Evolutionary conservation across 1,284 basidiomycete species (phyloP).

Genomic region (Porodaedalea pini): DNA sequence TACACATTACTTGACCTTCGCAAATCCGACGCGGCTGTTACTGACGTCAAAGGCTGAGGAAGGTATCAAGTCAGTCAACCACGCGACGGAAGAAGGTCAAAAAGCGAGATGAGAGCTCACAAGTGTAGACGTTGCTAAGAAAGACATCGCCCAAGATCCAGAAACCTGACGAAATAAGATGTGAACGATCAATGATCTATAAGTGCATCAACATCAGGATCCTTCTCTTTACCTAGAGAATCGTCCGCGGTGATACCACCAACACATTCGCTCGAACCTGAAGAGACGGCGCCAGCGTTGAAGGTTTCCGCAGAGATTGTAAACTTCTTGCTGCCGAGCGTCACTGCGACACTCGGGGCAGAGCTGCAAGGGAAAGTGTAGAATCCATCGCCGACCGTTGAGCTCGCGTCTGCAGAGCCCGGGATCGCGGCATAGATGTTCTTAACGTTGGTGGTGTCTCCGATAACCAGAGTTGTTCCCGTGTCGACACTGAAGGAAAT

Average conservation of each 20-base stretch:
- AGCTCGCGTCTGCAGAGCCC: conserved; percentile 31
- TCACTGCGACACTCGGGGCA: conserved; percentile 14
- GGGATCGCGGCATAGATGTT: conserved; percentile 42
- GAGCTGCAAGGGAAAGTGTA: conserved; percentile 22
- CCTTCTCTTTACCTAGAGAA: conserved; percentile 4
- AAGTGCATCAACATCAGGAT: not conserved
- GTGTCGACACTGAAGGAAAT: conserved; percentile 33
- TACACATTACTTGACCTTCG: not conserved
- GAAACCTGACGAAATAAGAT: conserved; percentile 4
- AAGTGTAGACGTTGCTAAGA: conserved; percentile 22
- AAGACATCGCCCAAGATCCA: conserved; percentile 23
- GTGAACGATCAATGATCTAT: too few relatives aligned
- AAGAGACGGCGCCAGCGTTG: conserved; percentile 20
- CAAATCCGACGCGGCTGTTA: conserved; percentile 23
- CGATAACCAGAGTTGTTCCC: conserved; percentile 52
- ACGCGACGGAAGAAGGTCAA: too few relatives aligned
- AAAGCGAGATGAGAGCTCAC: too few relatives aligned
- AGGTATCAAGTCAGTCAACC: not conserved
- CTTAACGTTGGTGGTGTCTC: conserved; percentile 41
- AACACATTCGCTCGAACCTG: conserved; percentile 22
- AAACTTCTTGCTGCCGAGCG: conserved; percentile 21
- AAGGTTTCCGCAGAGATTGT: conserved; percentile 18
- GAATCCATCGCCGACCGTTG: conserved; percentile 22
- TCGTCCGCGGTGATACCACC: conserved; percentile 20
- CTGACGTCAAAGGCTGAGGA: conserved; percentile 22